Percentiles rank a stretch among this genome's conserved stretches.
Evolutionary conservation across 495 filamentous ascomycete genomes (phyloP).

Genomic region (Entonaema liquescens): DNA sequence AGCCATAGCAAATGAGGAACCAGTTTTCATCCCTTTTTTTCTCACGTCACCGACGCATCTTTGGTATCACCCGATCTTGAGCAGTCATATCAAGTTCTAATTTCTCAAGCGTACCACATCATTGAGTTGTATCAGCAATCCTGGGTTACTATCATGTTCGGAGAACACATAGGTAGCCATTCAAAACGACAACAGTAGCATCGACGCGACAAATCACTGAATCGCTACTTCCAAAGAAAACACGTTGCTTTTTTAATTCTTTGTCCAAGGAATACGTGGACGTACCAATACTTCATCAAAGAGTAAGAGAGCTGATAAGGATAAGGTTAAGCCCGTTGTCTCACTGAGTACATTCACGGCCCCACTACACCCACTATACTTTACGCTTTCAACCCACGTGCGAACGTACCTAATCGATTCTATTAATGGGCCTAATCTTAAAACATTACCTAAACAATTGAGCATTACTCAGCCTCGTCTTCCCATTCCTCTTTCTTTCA

Average conservation of each 20-base stretch:
- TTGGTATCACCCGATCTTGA: no score
- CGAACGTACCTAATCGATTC: neutral
- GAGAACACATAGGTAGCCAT: neutral
- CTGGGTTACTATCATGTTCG: neutral
- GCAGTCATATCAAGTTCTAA: neutral
- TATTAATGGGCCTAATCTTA: neutral
- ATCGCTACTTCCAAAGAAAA: neutral
- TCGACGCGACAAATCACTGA: neutral
- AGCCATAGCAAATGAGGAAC: neutral
- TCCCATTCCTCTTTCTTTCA: slow-evolving; percentile 25
- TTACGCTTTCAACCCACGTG: slow-evolving; percentile 1
- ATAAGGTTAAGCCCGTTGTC: neutral
- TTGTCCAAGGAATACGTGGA: no score
- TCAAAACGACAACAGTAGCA: neutral
- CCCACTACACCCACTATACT: neutral
- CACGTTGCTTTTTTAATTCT: neutral
- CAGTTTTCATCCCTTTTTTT: neutral
- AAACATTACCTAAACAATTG: slow-evolving; percentile 12
- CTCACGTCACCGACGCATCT: neutral
- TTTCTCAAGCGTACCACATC: neutral
- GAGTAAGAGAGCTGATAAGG: no score
- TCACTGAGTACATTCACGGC: neutral
- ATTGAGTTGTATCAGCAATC: neutral
- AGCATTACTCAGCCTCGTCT: slow-evolving; percentile 37
- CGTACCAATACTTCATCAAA: no score